phyloP scores from a whole-genome alignment of 2,329 filamentous ascomycete species.

The Claviceps humidiphila region DNA sequence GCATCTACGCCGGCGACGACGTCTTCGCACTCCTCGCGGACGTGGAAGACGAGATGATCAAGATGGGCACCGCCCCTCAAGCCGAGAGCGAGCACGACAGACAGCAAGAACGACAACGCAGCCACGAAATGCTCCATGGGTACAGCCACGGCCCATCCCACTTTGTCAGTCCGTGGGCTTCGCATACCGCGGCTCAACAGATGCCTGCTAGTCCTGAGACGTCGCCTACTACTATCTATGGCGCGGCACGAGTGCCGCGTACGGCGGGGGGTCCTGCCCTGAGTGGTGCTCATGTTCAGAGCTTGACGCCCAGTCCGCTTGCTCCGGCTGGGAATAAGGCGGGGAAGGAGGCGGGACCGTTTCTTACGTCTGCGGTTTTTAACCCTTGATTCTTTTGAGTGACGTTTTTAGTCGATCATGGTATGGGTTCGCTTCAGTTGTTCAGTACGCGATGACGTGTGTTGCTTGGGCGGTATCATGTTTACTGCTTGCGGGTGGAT shows the following conservation, averaged over 20 bases:
- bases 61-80: slow-evolving; percentile 15
- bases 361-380: slow-evolving; percentile 39
- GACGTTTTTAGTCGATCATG: too few species aligned
- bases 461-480: too few species aligned
- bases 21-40: slow-evolving; percentile 54
- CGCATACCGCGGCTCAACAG: not conserved
- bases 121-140: slow-evolving; percentile 36
- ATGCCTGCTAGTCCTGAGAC: slow-evolving; percentile 6
- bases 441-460: not conserved
- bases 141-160: slow-evolving; percentile 3
- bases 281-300: not conserved
- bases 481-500: too few species aligned
- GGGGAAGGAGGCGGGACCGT: slow-evolving; percentile 18
- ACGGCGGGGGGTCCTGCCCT: not conserved
- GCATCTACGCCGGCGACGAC: slow-evolving; percentile 54
- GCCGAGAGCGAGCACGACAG: slow-evolving; percentile 15
- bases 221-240: not conserved
- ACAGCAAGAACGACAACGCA: slow-evolving; percentile 36
- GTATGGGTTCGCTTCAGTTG: too few species aligned
- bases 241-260: slow-evolving; percentile 6
- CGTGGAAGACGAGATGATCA: slow-evolving; percentile 38
- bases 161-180: slow-evolving; percentile 11
- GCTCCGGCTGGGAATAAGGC: slow-evolving; percentile 1
- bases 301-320: not conserved
- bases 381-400: slow-evolving; percentile 19